Conservation (phyloP, 129 eudicot species). For the Dittrichia graveolens region DNA sequence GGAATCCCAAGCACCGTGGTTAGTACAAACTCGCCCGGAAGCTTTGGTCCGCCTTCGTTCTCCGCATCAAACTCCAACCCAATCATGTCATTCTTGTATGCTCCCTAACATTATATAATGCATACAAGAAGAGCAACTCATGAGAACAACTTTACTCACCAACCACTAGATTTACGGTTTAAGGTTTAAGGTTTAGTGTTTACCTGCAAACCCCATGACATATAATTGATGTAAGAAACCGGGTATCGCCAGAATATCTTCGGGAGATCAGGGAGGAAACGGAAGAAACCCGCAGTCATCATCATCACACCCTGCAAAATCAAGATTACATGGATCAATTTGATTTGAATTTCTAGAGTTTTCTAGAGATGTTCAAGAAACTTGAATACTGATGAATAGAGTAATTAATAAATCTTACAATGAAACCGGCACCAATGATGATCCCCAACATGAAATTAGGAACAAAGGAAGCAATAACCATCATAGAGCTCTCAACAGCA, state of each 20-base stretch:
- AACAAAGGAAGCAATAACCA: constrained; percentile 79
- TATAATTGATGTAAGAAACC: constrained; percentile 66
- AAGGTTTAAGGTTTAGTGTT: background rate
- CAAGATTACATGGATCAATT: background rate
- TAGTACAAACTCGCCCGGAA: constrained; percentile 64
- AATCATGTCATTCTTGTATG: constrained; percentile 88
- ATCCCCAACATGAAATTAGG: constrained; percentile 82
- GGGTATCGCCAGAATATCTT: constrained; percentile 80
- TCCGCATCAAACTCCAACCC: constrained; percentile 69
- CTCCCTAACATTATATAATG: constrained; percentile 48
- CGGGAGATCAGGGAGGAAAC: constrained; percentile 71
- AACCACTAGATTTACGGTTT: background rate
- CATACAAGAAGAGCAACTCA: background rate
- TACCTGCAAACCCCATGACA: constrained; percentile 76
- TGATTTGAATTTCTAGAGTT: background rate
- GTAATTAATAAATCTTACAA: constrained; percentile 46
- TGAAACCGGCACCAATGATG: constrained; percentile 73
- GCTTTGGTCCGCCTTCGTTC: constrained; percentile 58
- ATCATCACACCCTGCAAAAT: constrained; percentile 78
- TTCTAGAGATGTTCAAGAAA: background rate
- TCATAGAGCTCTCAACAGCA: constrained; percentile 82
- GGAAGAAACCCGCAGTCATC: constrained; percentile 88
- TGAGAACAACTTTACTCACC: too few species aligned
- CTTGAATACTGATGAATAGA: background rate
- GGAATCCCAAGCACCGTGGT: constrained; percentile 51